These are phyloP conservation scores for Austroboletus novae-zelandiae DNA, from an alignment of 1,284 basidiomycete genomes.

Conservation along the genomic window DNA sequence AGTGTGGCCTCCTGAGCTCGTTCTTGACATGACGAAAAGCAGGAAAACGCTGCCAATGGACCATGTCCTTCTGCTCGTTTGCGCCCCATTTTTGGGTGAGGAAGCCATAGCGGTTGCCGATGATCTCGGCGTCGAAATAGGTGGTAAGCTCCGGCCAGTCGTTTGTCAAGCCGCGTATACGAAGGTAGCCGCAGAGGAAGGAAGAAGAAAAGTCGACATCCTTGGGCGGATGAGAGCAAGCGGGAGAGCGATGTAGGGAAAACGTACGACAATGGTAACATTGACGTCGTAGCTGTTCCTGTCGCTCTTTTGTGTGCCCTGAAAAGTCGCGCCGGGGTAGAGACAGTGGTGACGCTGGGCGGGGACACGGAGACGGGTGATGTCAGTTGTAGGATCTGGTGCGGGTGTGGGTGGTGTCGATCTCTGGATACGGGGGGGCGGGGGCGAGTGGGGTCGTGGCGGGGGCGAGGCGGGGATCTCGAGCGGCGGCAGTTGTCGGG, in stretches of 20 bases:
- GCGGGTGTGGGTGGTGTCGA: constrained; percentile 7
- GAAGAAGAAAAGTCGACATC: constrained; percentile 82
- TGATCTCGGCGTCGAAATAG: constrained; percentile 93
- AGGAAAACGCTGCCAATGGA: constrained; percentile 89
- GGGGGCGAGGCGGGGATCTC: neutral
- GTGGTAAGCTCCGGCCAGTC: constrained; percentile 90
- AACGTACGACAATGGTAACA: constrained; percentile 75
- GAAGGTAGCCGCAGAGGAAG: constrained; percentile 83
- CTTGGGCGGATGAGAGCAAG: constrained; percentile 36
- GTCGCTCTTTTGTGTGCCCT: constrained; percentile 81
- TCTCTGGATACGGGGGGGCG: constrained; percentile 6
- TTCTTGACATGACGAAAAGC: constrained; percentile 79
- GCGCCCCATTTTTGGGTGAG: constrained; percentile 86
- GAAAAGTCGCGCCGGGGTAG: constrained; percentile 76
- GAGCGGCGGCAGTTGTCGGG: neutral
- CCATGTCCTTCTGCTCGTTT: constrained; percentile 82
- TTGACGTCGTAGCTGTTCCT: constrained; percentile 83
- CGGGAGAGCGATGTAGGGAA: neutral
- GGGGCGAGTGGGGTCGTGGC: constrained; percentile 8
- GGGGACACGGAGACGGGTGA: constrained; percentile 71
- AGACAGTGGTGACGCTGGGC: constrained; percentile 77
- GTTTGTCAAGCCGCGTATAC: constrained; percentile 85
- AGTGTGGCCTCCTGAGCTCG: constrained; percentile 70
- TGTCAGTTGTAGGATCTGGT: constrained; percentile 64
- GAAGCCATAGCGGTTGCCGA: constrained; percentile 85